Base-by-base conservation (phyloP, 2,329 filamentous ascomycete genomes). In the Apiospora koreana region DNA sequence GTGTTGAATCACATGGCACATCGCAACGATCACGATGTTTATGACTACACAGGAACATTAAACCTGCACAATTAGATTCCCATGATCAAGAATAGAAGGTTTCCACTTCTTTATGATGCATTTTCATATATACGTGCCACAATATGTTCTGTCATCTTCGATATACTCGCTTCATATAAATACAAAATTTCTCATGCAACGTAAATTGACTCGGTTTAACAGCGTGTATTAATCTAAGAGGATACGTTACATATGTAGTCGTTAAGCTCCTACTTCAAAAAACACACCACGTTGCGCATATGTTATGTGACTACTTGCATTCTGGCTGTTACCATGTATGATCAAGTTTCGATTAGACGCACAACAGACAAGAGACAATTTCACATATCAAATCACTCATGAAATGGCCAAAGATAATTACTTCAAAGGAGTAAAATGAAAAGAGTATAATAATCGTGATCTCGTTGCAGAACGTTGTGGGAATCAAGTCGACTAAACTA, bases 1-100 rank as follows among this genome's bases (percentile, higher is more conserved):
- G 35, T 10, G 38, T 6, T 16, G 8, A 54, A 69, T 69, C 12
- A 28, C 38, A 28, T 66, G 64, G 41, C 64, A 28, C 38, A 67
- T 67, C 42, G 42, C 25, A 46, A 67, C 14, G 65, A 67, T 67
- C 45, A 67, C 35, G 65, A 67, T 46, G 65, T 46, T 43, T 46
- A 67, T 23, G 65, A 67, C 65, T 31, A 31, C 45, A 35, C 45
- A 67, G 42, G 42, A 35, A n/a, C 45, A 21, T 3, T 9, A 35
- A 46, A 46, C 25, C 65, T 46, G 65, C n/a, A 46, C 12, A 45
- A 3, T 21, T 67, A 67, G 65, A 46, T 67, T 67, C 42, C 65
- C 65, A 62, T 38, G 54, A 62, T 62, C 28, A 38, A 62, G 8
- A 62, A 62, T 62, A 38, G 54, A 62, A 38, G 54, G 5, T n/a